Evolutionary conservation across 2,329 filamentous ascomycete species (phyloP).

Genomic region (Penicillium sp.): DNA sequence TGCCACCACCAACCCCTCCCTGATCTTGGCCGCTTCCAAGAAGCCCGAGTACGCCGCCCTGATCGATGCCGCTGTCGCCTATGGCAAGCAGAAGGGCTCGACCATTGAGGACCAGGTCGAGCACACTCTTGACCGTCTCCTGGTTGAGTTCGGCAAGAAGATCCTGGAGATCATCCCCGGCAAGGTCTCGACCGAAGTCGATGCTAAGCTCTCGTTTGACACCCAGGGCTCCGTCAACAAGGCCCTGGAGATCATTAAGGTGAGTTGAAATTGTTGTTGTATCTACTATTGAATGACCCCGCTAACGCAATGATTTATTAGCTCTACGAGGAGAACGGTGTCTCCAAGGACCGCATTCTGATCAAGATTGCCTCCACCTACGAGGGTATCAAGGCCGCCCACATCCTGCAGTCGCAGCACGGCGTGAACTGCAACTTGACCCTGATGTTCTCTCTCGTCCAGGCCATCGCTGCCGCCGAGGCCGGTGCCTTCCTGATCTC

Average conservation of each 20-base stretch:
- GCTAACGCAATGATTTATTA: slow-evolving; percentile 36
- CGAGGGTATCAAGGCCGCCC: slow-evolving; percentile 98
- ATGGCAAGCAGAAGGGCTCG: slow-evolving; percentile 70
- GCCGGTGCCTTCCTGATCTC: slow-evolving; percentile 96
- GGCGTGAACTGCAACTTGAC: slow-evolving; percentile 98
- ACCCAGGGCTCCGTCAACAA: slow-evolving; percentile 88
- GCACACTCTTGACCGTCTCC: slow-evolving; percentile 80
- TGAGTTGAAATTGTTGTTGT: slow-evolving; percentile 38
- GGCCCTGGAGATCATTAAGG: slow-evolving; percentile 93
- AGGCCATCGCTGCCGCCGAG: slow-evolving; percentile 95
- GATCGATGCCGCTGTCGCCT: slow-evolving; percentile 76
- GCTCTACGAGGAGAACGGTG: slow-evolving; percentile 91
- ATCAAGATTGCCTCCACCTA: slow-evolving; percentile 99
- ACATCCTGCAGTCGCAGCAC: slow-evolving; percentile 93
- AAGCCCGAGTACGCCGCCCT: slow-evolving; percentile 92
- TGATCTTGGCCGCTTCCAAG: slow-evolving; percentile 97
- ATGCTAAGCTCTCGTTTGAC: slow-evolving; percentile 92
- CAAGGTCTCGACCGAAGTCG: slow-evolving; percentile 98
- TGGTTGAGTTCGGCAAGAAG: slow-evolving; percentile 97
- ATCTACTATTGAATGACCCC: no score
- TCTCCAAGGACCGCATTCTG: slow-evolving; percentile 87
- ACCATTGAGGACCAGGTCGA: slow-evolving; percentile 78
- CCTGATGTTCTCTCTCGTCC: slow-evolving; percentile 92
- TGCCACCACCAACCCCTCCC: slow-evolving; percentile 98
- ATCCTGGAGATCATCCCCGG: slow-evolving; percentile 95